phyloP scores from a whole-genome alignment of 495 filamentous ascomycete species.

The Wilcoxina mikolae region DNA sequence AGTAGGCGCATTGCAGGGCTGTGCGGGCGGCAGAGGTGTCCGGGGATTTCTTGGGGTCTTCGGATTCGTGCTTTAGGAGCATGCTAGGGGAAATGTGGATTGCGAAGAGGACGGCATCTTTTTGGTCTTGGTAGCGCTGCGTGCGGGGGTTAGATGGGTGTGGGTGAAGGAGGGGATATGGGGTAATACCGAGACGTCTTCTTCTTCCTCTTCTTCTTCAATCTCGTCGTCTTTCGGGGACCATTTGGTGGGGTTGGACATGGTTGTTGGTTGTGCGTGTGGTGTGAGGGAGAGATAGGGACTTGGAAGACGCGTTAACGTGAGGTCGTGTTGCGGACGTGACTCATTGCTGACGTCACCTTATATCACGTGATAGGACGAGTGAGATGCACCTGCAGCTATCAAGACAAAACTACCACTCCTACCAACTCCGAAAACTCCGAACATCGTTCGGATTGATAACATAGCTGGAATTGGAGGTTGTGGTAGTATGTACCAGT shows the following conservation, averaged over 20 bases:
- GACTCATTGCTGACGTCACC: no score
- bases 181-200: slow-evolving; percentile 17
- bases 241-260: slow-evolving; percentile 26
- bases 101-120: slow-evolving; percentile 93
- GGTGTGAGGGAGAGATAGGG: no score
- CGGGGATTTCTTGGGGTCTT: slow-evolving; percentile 31
- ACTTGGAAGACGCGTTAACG: no score
- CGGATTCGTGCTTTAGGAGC: slow-evolving; percentile 46
- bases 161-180: not conserved
- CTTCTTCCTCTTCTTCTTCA: slow-evolving; percentile 26
- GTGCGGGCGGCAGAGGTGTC: slow-evolving; percentile 47
- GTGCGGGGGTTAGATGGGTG: not conserved
- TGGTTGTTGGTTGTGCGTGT: no score
- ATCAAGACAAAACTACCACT: no score
- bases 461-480: no score
- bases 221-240: slow-evolving; percentile 26
- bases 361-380: no score
- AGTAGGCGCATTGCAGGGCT: slow-evolving; percentile 85
- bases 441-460: no score
- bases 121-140: slow-evolving; percentile 76
- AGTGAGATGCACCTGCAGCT: no score
- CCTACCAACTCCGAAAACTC: no score
- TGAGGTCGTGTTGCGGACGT: no score
- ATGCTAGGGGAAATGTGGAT: slow-evolving; percentile 90
- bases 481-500: no score